Evolutionary conservation across 768 basidiomycete species (phyloP).

Genomic region (Lactifluus hygrophoroides): DNA sequence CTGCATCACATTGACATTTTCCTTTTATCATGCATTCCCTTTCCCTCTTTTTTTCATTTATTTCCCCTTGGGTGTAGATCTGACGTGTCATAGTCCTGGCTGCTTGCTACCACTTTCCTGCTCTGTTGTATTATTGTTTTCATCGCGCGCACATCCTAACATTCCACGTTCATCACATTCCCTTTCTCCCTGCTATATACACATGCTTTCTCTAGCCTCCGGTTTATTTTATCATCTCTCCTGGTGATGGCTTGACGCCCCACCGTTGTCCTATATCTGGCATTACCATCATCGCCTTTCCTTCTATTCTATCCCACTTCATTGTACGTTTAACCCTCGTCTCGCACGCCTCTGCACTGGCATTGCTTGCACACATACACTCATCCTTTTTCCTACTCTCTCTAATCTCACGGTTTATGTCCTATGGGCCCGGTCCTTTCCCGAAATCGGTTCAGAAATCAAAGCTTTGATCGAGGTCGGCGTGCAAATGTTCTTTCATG

Average conservation of each 20-base stretch:
- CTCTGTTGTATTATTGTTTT: not conserved
- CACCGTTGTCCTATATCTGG: not conserved
- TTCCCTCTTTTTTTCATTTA: not conserved
- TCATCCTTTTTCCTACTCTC: not conserved
- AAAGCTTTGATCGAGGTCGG: conserved; percentile 82
- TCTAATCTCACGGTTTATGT: not conserved
- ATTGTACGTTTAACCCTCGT: not conserved
- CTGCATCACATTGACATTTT: not conserved
- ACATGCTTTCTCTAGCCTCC: not conserved
- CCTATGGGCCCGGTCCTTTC: not conserved
- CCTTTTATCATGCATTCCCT: not conserved
- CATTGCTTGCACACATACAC: not conserved
- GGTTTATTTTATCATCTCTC: not conserved
- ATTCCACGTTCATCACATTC: not conserved
- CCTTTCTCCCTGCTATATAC: not conserved
- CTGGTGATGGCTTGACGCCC: not conserved
- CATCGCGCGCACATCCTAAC: not conserved
- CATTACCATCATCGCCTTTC: not conserved
- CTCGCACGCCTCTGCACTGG: not conserved
- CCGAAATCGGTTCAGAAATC: conserved; percentile 45
- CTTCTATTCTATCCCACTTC: not conserved
- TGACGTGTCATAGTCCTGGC: not conserved
- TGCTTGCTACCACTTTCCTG: not conserved
- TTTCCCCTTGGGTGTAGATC: not conserved
- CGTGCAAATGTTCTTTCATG: conserved; percentile 78